Conservation (phyloP, 495 filamentous ascomycete genomes). For the Corynascus novoguineensis region DNA sequence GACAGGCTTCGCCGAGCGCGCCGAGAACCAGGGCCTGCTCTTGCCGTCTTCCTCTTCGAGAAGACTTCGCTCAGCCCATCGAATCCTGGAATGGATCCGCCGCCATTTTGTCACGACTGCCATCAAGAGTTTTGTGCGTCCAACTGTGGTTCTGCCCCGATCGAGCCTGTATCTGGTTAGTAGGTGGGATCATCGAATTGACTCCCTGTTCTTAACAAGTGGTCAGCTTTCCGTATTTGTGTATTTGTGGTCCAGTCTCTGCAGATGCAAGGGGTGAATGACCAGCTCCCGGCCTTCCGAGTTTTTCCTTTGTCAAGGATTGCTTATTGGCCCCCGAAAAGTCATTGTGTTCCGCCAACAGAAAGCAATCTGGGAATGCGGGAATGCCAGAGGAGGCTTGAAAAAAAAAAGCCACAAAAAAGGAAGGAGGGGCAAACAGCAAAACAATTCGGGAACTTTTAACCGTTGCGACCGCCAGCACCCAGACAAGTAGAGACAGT, state of each 20-base stretch:
- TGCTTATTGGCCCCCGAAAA: constrained; percentile 13
- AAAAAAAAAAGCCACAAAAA: no score
- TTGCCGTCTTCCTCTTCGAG: constrained; percentile 12
- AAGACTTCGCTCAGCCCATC: constrained; percentile 5
- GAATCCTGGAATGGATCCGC: constrained; percentile 5
- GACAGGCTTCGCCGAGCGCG: constrained; percentile 4
- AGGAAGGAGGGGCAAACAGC: constrained; percentile 18
- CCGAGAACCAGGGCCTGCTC: constrained; percentile 6
- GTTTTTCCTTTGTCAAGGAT: constrained; percentile 2
- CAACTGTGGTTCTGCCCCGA: constrained; percentile 2
- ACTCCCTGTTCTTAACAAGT: not conserved
- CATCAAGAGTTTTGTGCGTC: constrained; percentile 12
- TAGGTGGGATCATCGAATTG: not conserved
- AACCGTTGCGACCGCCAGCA: not conserved
- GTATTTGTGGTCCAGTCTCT: not conserved
- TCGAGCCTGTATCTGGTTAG: constrained; percentile 11
- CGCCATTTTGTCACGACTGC: constrained; percentile 3
- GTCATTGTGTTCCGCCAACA: constrained; percentile 8
- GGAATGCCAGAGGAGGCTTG: not conserved
- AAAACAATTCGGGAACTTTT: constrained; percentile 7
- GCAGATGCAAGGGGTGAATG: constrained; percentile 8
- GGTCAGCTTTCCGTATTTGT: not conserved
- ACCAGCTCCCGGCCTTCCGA: constrained; percentile 2
- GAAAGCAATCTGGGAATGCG: constrained; percentile 9
- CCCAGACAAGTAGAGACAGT: not conserved